Conservation (phyloP, 1,284 basidiomycete species). For the Cryptococcus sp. region DNA sequence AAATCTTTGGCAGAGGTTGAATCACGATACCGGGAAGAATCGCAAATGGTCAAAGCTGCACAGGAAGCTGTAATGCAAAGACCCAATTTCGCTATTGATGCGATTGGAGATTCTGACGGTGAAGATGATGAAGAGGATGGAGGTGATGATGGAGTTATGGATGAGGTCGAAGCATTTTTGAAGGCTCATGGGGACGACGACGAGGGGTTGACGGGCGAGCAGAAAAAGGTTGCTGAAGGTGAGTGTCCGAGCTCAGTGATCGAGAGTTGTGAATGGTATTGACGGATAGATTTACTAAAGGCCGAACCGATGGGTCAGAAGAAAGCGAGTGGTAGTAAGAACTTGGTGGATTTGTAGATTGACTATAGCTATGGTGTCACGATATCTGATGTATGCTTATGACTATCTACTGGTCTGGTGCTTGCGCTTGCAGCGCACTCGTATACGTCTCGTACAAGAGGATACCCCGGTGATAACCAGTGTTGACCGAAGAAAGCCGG, state of each 20-base stretch:
- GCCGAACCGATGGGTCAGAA: slow-evolving; percentile 31
- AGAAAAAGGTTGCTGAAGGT: slow-evolving; percentile 60
- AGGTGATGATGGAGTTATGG: slow-evolving; percentile 69
- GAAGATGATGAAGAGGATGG: slow-evolving; percentile 59
- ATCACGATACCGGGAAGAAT: slow-evolving; percentile 40
- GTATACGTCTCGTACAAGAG: no score
- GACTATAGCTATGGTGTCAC: no score
- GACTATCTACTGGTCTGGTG: no score
- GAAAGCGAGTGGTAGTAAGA: background rate
- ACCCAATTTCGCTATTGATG: slow-evolving; percentile 89
- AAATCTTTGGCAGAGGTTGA: slow-evolving; percentile 22
- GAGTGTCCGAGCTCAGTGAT: slow-evolving; percentile 6
- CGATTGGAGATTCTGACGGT: slow-evolving; percentile 75
- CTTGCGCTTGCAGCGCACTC: no score
- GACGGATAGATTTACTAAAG: slow-evolving; percentile 27
- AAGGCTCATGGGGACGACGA: slow-evolving; percentile 66
- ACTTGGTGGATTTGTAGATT: no score
- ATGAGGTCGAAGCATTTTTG: slow-evolving; percentile 89
- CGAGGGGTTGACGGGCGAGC: slow-evolving; percentile 75
- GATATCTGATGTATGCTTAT: no score
- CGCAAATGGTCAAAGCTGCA: slow-evolving; percentile 65
- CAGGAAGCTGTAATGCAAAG: slow-evolving; percentile 81
- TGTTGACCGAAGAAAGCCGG: no score
- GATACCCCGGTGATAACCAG: no score
- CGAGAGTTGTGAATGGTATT: background rate